These are phyloP conservation scores for Penicillium freii DNA, from an alignment of 2,329 filamentous ascomycete genomes.

Conservation along the genomic window DNA sequence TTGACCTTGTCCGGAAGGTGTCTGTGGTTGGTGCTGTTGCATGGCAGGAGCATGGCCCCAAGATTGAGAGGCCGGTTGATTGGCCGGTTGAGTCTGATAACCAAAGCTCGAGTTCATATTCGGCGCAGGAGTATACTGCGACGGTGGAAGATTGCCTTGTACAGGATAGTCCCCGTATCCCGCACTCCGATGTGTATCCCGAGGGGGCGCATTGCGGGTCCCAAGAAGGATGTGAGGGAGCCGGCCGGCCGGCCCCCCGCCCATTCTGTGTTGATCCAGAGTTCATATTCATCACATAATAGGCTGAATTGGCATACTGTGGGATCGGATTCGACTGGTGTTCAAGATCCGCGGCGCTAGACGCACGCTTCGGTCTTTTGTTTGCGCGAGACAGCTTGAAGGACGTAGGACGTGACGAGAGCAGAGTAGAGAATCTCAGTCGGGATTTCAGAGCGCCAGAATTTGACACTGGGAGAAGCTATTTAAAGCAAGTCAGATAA, in stretches of 20 bases:
- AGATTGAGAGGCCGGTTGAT: not conserved
- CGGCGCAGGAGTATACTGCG: not conserved
- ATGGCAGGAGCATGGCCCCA: not conserved
- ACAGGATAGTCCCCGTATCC: not conserved
- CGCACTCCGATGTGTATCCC: not conserved
- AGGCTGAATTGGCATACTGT: conserved; percentile 5
- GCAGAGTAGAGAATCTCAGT: not conserved
- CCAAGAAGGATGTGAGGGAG: not conserved
- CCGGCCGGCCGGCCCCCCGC: not conserved
- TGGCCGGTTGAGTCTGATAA: not conserved
- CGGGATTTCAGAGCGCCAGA: not conserved
- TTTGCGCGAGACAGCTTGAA: conserved; percentile 15
- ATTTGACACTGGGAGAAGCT: not conserved
- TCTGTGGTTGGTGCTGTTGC: not conserved
- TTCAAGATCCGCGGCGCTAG: conserved; percentile 1
- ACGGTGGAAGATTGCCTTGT: not conserved
- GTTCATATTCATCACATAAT: conserved; percentile 5
- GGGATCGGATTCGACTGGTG: not conserved
- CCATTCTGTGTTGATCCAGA: not conserved
- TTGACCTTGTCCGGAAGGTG: not conserved
- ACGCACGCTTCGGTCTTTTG: conserved; percentile 17
- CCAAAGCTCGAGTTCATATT: not conserved
- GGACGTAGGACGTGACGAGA: not conserved
- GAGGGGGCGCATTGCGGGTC: not conserved
- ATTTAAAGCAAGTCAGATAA: not conserved